phyloP scores from a whole-genome alignment of 2,329 filamentous ascomycete species.

The Rhexocercosporidium sp. region DNA sequence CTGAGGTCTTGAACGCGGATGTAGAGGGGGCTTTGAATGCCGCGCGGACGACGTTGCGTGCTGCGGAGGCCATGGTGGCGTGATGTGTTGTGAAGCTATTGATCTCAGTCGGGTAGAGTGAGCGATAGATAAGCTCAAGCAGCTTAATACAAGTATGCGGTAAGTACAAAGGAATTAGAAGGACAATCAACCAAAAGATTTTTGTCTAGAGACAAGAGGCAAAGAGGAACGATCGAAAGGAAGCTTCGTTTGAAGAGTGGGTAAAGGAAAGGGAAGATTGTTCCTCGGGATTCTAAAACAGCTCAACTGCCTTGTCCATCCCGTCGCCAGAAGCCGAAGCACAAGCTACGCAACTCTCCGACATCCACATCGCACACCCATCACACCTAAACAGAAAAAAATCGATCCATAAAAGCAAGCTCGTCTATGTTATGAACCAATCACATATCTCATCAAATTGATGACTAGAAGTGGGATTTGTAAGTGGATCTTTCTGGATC shows the following conservation, averaged over 20 bases:
- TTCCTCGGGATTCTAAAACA: slow-evolving; percentile 14
- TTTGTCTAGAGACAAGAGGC: too few species aligned
- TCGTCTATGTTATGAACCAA: not conserved
- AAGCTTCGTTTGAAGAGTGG: not conserved
- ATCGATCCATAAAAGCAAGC: slow-evolving; percentile 1
- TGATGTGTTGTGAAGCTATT: slow-evolving; percentile 12
- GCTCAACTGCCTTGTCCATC: slow-evolving; percentile 6
- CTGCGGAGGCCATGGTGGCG: slow-evolving; percentile 45
- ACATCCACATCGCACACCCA: not conserved
- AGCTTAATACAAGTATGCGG: too few species aligned
- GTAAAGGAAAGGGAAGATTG: not conserved
- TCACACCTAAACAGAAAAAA: not conserved
- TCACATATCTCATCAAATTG: not conserved
- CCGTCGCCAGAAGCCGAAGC: slow-evolving; percentile 7
- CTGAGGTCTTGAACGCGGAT: slow-evolving; percentile 61
- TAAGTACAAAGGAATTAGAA: not conserved
- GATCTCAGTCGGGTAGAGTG: not conserved
- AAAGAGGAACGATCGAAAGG: not conserved
- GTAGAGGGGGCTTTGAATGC: slow-evolving; percentile 45
- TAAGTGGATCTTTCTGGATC: not conserved
- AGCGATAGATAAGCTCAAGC: not conserved
- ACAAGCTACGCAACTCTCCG: slow-evolving; percentile 9
- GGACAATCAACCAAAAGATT: not conserved
- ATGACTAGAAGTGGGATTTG: slow-evolving; percentile 3
- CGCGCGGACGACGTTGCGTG: slow-evolving; percentile 45